Evolutionary conservation across 2,329 filamentous ascomycete genomes (phyloP), one percentile per base, ranked within the genome.

Genomic region (Colletotrichum kahawae): DNA sequence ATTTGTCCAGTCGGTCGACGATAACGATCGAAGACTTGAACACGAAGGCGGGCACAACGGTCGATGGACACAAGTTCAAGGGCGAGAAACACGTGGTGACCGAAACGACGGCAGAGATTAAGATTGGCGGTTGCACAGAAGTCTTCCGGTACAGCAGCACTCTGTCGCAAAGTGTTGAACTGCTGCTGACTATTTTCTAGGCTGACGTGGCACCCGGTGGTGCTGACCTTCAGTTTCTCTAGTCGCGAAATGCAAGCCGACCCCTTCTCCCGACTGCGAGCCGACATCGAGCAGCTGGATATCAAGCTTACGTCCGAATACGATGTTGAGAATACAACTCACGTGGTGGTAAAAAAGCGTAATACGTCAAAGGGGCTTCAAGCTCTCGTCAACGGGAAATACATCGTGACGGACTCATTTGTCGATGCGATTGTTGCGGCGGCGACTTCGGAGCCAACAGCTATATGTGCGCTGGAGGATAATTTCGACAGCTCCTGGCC

Each of bases 321-420:
- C 82, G 86, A 94, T 29, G 85, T 89, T 31, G 89, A 87, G 18
- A 86, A 90, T 33, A 98, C 96, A 0, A 98, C 96, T 0, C 96
- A 98, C 83, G 94, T 98, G 13, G 92, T 98, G 38, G 93, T 95
- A 9, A 94, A 92, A 82, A 98, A 98, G 84, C 91, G 97, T 63
- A 99, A 98, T 82, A 96, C 95, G 0, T 91, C 96, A 0, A 95
- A 95, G 78, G 95, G 95, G 0, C 88, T 99, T 4, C 95, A 97
- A 81, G 96, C 95, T 3, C 87, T 99, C 12, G 93, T 98, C 48
- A 94, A 95, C 79, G 95, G 91, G 16, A 93, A 90, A 82, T 91
- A 92, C 78, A 93, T 98, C 56, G 95, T 98, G 13, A 91, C 91
- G 5, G 88, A 91, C 70, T 88, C 90, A 0, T 98, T 94, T 78